phyloP scores from a whole-genome alignment of 192 early-diverging fungal genomes.

The Podila epicladia region DNA sequence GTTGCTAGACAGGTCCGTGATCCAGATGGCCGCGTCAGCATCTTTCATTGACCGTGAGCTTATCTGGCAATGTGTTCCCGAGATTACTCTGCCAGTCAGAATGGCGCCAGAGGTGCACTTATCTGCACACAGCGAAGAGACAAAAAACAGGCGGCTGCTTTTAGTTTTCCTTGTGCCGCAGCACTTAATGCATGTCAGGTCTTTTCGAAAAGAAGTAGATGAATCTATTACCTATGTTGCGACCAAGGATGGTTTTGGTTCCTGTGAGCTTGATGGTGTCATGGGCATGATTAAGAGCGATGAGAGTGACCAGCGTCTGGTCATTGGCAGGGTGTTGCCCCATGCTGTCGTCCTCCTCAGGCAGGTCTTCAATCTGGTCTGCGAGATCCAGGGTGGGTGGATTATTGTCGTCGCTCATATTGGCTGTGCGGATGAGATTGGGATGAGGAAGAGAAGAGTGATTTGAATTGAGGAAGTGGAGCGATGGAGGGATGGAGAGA shows the following conservation, averaged over 20 bases:
- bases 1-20: slow-evolving; percentile 38
- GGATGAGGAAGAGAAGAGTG: neutral
- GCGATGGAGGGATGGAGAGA: neutral
- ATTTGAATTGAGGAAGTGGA: no score
- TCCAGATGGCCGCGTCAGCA: slow-evolving; percentile 18
- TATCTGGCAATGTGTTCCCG: slow-evolving; percentile 23
- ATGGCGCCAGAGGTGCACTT: slow-evolving; percentile 32
- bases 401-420: slow-evolving; percentile 6
- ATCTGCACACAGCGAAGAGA: neutral
- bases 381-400: slow-evolving; percentile 10
- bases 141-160: neutral
- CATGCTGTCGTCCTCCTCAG: slow-evolving; percentile 9
- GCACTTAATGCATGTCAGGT: neutral
- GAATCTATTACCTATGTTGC: slow-evolving; percentile 4
- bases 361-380: slow-evolving; percentile 18
- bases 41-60: slow-evolving; percentile 24
- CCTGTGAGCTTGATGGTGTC: slow-evolving; percentile 2
- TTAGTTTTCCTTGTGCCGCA: no score
- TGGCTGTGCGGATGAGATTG: neutral
- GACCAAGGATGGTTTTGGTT: slow-evolving; percentile 26
- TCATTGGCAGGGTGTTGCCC: neutral
- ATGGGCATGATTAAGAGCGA: neutral
- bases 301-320: slow-evolving; percentile 3
- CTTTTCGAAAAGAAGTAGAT: neutral
- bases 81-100: neutral